Base-by-base conservation (phyloP, 1,139 yeast genomes). In the Protomyces arabidopsidicola region DNA sequence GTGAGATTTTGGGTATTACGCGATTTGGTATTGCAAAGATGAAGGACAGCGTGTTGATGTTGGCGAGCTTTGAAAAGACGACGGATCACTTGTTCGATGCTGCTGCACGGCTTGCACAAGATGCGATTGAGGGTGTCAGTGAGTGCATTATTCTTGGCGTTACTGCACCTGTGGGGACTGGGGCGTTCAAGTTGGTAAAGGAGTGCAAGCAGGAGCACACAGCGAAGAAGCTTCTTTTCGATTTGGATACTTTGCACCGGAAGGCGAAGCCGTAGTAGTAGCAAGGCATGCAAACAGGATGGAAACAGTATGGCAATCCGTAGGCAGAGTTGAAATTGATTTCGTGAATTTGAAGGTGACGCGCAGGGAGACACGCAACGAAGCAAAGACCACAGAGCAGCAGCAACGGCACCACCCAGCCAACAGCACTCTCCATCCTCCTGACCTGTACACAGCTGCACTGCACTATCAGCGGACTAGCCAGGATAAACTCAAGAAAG, bases 31-130 rank as follows among this genome's bases (percentile, higher is more conserved):
- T 95, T 71, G 91, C 97, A 72, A 95, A 95, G 75, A 93, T 95
- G 98, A 86, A 98, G 79, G 98, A 95, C 75, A 89, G 97, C 51
- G 98, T 95, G 34, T 79, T 95, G 73, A 98, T 95, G 75, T 80
- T 95, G 74, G 99, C 99, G 0, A 88, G 97, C 31, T 95, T 95
- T 74, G 99, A 95, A 75, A 95, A 95, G 79, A 95, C 99, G 5
- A 93, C 98, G 0, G 99, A 95, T 74, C 99, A 95, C 77, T 81
- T 95, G 74, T 95, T 95, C 71, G 98, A 95, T 75, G 99, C 99
- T 3, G 93, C 98, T 0, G 95, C 93, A 79, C 93, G 87, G 76
- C 90, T 90, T 97, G 93, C 95, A 80, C 86, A 86, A 35, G 99
- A 95, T 75, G 82, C 86, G 72, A 90, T 95, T 65, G 98, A 95